Evolutionary conservation across 2,329 filamentous ascomycete species (phyloP).

Genomic region (Aspergillus pseudoviridinutans): DNA sequence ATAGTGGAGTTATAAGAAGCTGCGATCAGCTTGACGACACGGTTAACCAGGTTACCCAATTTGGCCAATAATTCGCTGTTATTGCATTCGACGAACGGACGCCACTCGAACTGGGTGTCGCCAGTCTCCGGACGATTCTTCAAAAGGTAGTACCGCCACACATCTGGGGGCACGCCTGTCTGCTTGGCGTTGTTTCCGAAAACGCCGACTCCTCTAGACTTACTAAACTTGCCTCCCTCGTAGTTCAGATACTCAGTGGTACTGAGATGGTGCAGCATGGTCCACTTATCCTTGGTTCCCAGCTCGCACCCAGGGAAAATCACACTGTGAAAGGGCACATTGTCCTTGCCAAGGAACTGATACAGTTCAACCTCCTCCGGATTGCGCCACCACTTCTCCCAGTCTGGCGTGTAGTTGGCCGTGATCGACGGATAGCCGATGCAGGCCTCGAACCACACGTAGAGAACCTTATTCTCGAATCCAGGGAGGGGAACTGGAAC

Average conservation of each 20-base stretch:
- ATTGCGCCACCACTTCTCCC: constrained; percentile 94
- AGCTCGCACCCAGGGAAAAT: constrained; percentile 87
- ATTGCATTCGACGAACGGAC: constrained; percentile 75
- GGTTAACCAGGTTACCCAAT: constrained; percentile 69
- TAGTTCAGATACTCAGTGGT: constrained; percentile 90
- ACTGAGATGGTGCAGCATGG: constrained; percentile 80
- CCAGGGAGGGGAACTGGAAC: constrained; percentile 57
- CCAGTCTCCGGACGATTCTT: constrained; percentile 79
- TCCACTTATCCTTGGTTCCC: constrained; percentile 82
- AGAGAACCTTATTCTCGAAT: constrained; percentile 76
- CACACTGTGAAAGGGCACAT: constrained; percentile 82
- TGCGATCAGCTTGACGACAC: constrained; percentile 68
- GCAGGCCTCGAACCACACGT: constrained; percentile 90
- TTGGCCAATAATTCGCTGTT: constrained; percentile 82
- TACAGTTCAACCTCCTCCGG: constrained; percentile 83
- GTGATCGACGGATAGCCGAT: constrained; percentile 97
- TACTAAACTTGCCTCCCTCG: constrained; percentile 87
- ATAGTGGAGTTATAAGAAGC: constrained; percentile 61
- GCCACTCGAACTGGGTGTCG: constrained; percentile 89
- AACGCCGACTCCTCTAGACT: constrained; percentile 82
- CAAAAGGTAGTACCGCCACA: constrained; percentile 92
- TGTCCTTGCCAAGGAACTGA: constrained; percentile 95
- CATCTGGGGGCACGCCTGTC: constrained; percentile 76
- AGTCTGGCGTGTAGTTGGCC: constrained; percentile 78
- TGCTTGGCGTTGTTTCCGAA: constrained; percentile 88